phyloP scores from a whole-genome alignment of 164 flowering plant genomes.

The Magnolia changhungtana region DNA sequence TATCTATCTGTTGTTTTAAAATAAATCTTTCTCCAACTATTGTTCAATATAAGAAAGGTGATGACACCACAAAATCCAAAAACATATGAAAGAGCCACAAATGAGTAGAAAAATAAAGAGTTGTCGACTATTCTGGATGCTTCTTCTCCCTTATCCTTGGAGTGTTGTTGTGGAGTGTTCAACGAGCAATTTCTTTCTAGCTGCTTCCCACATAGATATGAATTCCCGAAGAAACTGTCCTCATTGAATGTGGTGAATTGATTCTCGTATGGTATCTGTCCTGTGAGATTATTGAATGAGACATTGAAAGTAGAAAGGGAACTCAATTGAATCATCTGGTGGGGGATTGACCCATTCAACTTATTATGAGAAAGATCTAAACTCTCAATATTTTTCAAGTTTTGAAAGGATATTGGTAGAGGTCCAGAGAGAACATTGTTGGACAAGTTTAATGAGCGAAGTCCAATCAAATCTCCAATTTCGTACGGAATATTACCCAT shows the following conservation, averaged over 20 bases:
- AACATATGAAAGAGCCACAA: background rate
- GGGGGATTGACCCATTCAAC: slow-evolving; percentile 8
- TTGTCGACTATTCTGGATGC: background rate
- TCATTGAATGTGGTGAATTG: slow-evolving; percentile 4
- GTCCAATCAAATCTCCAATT: slow-evolving; percentile 2
- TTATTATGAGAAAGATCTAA: slow-evolving; percentile 12
- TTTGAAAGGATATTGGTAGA: slow-evolving; percentile 6
- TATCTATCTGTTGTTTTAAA: background rate
- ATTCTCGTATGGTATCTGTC: background rate
- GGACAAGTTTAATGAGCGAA: slow-evolving; percentile 8
- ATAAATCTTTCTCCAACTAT: background rate
- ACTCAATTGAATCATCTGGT: background rate
- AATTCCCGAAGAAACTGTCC: background rate
- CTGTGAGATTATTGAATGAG: slow-evolving; percentile 9
- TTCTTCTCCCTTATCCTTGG: background rate
- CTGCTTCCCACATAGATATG: slow-evolving; percentile 4
- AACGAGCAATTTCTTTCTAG: background rate
- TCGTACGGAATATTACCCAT: slow-evolving; percentile 3
- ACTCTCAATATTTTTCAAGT: background rate
- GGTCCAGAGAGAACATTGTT: slow-evolving; percentile 4
- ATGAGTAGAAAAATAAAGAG: background rate
- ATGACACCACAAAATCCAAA: slow-evolving; percentile 2
- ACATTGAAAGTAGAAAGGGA: slow-evolving; percentile 3
- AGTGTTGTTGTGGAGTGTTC: background rate
- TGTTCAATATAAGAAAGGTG: background rate